phyloP scores from a whole-genome alignment of 176 grass and related monocot genomes.

The Triticum monococcum region DNA sequence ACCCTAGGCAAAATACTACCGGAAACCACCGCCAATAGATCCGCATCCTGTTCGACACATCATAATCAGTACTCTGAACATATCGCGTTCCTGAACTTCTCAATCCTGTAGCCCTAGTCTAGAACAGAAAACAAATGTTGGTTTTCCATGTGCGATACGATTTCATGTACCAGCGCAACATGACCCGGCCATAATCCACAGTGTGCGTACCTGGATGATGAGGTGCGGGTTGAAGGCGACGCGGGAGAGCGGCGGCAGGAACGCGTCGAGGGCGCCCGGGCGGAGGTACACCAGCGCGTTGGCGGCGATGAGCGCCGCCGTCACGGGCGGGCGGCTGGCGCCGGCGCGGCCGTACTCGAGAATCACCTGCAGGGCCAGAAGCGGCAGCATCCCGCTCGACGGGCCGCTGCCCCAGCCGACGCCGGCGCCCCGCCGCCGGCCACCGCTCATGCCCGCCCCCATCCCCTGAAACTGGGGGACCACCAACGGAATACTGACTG shows the following conservation, averaged over 20 bases:
- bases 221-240: constrained; percentile 81
- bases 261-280: constrained; percentile 56
- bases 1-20: not conserved
- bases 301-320: constrained; percentile 69
- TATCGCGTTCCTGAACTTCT: not conserved
- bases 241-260: constrained; percentile 64
- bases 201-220: constrained; percentile 67
- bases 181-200: not conserved
- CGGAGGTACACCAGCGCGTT: constrained; percentile 84
- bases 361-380: constrained; percentile 71
- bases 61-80: not conserved
- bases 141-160: not conserved
- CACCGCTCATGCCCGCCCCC: constrained; percentile 43
- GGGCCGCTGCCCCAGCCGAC: constrained; percentile 10
- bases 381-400: constrained; percentile 60
- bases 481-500: not conserved
- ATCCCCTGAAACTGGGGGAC: constrained; percentile 6
- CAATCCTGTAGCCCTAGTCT: not conserved
- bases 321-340: constrained; percentile 66
- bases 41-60: not conserved
- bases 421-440: constrained; percentile 3
- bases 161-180: not conserved
- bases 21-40: not conserved
- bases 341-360: constrained; percentile 64
- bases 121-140: not conserved